Evolutionary conservation across 116 monocot species (phyloP).

Genomic region (Papilionanthe hybrid): DNA sequence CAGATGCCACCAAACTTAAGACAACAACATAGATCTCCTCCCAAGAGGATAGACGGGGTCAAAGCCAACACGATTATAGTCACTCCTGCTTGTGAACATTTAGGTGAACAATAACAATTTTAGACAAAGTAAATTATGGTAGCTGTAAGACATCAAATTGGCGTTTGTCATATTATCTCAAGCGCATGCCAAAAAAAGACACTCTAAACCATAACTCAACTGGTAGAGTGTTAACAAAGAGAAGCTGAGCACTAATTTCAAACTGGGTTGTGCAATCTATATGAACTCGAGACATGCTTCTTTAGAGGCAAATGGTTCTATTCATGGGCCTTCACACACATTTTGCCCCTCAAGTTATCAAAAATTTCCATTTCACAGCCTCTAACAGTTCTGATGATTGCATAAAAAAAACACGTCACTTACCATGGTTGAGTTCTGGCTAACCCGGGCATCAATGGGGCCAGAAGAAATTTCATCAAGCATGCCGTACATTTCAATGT

Average conservation of each 20-base stretch:
- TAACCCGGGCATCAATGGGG: conserved; percentile 73
- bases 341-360: background rate
- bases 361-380: background rate
- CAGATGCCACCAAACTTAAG: background rate
- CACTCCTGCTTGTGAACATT: background rate
- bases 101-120: background rate
- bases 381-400: background rate
- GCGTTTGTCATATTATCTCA: background rate
- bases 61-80: background rate
- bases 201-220: background rate
- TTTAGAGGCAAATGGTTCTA: background rate
- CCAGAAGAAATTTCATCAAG: conserved; percentile 78
- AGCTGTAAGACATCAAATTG: background rate
- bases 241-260: background rate
- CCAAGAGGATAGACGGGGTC: background rate
- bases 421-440: conserved; percentile 89
- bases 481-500: conserved; percentile 95
- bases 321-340: background rate
- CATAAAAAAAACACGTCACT: background rate
- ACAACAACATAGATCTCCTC: background rate
- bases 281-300: background rate
- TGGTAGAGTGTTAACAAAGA: background rate
- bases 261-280: background rate
- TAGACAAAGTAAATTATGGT: background rate
- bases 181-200: background rate